A percentile compares a stretch with the other conserved stretches of the same genome.
phyloP scores from a whole-genome alignment of 2,329 filamentous ascomycete genomes.

The Pseudogymnoascus sp. region DNA sequence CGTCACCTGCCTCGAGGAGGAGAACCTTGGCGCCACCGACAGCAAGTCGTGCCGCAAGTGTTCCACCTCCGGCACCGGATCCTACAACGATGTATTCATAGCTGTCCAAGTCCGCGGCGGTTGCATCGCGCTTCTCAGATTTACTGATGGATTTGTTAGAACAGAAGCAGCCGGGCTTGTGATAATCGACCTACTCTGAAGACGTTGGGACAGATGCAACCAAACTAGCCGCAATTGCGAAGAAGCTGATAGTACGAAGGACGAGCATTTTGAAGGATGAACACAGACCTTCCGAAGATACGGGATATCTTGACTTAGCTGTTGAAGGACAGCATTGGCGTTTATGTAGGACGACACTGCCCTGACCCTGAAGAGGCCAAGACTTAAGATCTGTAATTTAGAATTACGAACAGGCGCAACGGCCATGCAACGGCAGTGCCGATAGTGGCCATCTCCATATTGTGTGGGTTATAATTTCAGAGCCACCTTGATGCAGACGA shows the following conservation, averaged over 20 bases:
- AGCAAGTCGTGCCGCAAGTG: conserved; percentile 42
- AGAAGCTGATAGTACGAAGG: conserved; percentile 10
- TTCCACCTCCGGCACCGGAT: conserved; percentile 43
- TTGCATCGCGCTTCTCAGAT: not conserved
- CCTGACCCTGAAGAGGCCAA: not conserved
- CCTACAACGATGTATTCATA: conserved; percentile 49
- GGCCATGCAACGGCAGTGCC: not conserved
- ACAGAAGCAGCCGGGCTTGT: not conserved
- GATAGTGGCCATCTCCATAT: conserved; percentile 2
- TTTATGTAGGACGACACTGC: not conserved
- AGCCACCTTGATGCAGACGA: not conserved
- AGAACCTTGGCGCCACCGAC: conserved; percentile 43
- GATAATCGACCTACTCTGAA: not conserved
- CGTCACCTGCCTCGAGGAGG: conserved; percentile 45
- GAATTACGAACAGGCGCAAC: not conserved
- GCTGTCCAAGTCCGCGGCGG: not conserved
- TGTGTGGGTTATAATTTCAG: conserved; percentile 5
- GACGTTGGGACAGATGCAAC: conserved; percentile 3
- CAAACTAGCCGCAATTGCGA: conserved; percentile 9
- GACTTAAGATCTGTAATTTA: not conserved
- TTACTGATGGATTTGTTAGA: not conserved
- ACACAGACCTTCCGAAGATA: not conserved
- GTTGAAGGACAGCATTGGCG: not conserved
- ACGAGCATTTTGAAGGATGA: conserved; percentile 1
- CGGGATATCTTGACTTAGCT: not conserved